Evolutionary conservation across 345 rosid species (phyloP).

Genomic region (Ailanthus altissimus): DNA sequence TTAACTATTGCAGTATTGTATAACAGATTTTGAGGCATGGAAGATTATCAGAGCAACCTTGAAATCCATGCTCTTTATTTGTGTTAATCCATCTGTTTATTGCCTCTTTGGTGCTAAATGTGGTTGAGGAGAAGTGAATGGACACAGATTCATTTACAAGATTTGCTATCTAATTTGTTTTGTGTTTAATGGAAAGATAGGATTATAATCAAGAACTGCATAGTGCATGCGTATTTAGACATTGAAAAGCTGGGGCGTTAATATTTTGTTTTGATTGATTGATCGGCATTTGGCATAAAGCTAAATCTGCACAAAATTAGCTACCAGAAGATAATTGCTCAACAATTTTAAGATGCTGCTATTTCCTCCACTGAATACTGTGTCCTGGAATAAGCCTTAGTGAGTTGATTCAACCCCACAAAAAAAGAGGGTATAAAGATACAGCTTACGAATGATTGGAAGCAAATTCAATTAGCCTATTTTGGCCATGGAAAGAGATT

Average conservation of each 20-base stretch:
- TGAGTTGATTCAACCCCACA: slow-evolving; percentile 22
- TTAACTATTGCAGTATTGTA: not conserved
- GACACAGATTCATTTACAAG: not conserved
- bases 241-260: not conserved
- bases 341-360: slow-evolving; percentile 25
- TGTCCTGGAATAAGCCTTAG: not conserved
- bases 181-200: not conserved
- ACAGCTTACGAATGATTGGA: slow-evolving; percentile 27
- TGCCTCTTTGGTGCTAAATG: not conserved
- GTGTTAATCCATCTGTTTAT: not conserved
- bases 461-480: slow-evolving; percentile 15
- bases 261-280: not conserved
- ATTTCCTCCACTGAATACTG: slow-evolving; percentile 22
- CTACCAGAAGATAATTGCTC: not conserved
- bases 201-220: not conserved
- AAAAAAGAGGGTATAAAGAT: not conserved
- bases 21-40: not conserved
- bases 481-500: slow-evolving; percentile 28
- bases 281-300: not conserved
- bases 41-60: not conserved
- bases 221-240: not conserved
- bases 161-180: not conserved
- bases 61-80: not conserved
- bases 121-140: not conserved
- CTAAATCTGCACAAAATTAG: not conserved